phyloP scores from a whole-genome alignment of 495 filamentous ascomycete species.

The Penicillium macrosclerotiorum region DNA sequence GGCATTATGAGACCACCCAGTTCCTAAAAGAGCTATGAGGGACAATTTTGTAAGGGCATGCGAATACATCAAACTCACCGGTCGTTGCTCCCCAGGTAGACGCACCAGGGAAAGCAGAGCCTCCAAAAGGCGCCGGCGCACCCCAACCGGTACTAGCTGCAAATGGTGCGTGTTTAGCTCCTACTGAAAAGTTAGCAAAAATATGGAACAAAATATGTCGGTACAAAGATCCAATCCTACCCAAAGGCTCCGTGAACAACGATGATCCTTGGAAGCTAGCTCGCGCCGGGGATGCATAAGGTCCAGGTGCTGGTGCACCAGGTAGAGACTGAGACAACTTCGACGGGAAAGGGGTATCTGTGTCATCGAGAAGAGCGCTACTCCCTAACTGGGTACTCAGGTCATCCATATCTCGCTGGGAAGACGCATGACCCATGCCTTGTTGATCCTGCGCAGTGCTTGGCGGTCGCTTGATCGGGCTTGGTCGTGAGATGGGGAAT shows the following conservation, averaged over 20 bases:
- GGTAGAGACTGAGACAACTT: constrained; percentile 42
- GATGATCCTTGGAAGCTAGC: constrained; percentile 48
- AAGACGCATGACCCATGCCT: constrained; percentile 36
- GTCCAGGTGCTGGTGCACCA: constrained; percentile 30
- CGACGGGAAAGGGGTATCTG: constrained; percentile 51
- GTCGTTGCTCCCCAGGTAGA: constrained; percentile 41
- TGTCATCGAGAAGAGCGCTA: constrained; percentile 86
- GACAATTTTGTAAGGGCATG: background rate
- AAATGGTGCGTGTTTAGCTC: constrained; percentile 36
- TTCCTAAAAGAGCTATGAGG: constrained; percentile 33
- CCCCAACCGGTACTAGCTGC: constrained; percentile 33
- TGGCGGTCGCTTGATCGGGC: constrained; percentile 83
- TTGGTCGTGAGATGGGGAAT: constrained; percentile 74
- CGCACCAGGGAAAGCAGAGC: constrained; percentile 36
- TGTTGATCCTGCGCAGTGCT: constrained; percentile 65
- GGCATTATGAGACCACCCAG: constrained; percentile 51
- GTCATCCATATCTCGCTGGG: constrained; percentile 61
- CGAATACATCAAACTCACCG: constrained; percentile 26
- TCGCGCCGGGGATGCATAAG: constrained; percentile 36
- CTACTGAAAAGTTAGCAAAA: constrained; percentile 20
- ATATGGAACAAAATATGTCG: background rate
- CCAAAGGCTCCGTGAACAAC: constrained; percentile 51
- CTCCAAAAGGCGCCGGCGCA: constrained; percentile 39
- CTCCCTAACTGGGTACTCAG: constrained; percentile 85
- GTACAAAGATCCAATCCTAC: constrained; percentile 3